Conservation (phyloP, 2,329 filamentous ascomycete species). For the Aspergillus amoenus region DNA sequence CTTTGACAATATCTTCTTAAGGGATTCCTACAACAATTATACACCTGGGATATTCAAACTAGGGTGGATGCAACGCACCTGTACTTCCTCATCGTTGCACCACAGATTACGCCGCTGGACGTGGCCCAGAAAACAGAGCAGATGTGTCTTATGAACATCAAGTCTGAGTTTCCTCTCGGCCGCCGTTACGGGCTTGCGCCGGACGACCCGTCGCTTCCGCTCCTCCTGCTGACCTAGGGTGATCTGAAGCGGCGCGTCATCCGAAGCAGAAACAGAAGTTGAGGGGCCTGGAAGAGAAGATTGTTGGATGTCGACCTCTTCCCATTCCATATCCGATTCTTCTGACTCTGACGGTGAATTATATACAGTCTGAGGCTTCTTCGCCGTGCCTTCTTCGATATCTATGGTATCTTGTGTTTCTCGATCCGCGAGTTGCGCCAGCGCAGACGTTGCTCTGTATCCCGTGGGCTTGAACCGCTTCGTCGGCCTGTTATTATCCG, state of each 20-base stretch:
- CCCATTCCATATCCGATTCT: slow-evolving; percentile 64
- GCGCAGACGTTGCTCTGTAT: slow-evolving; percentile 16
- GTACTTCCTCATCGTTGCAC: slow-evolving; percentile 76
- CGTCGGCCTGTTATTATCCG: slow-evolving; percentile 27
- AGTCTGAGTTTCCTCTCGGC: slow-evolving; percentile 63
- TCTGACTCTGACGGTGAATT: slow-evolving; percentile 51
- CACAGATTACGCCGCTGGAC: slow-evolving; percentile 76
- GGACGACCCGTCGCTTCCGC: slow-evolving; percentile 25
- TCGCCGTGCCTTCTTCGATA: slow-evolving; percentile 11
- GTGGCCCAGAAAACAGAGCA: slow-evolving; percentile 80
- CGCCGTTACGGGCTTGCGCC: slow-evolving; percentile 54
- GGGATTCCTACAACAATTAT: slow-evolving; percentile 26
- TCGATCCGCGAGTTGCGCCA: slow-evolving; percentile 9
- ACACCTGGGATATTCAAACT: neutral
- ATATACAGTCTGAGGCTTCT: slow-evolving; percentile 33
- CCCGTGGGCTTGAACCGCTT: slow-evolving; percentile 42
- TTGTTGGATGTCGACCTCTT: slow-evolving; percentile 55
- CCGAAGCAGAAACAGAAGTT: slow-evolving; percentile 6
- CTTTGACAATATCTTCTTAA: slow-evolving; percentile 65
- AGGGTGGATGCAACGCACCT: slow-evolving; percentile 43
- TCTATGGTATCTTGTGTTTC: slow-evolving; percentile 9
- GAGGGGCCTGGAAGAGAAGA: slow-evolving; percentile 22
- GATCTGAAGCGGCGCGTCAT: slow-evolving; percentile 34
- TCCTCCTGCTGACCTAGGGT: slow-evolving; percentile 36
- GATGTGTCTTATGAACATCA: slow-evolving; percentile 80